These are phyloP conservation scores for Sonneratia alba DNA, from an alignment of 345 rosid genomes.

Conservation along the genomic window DNA sequence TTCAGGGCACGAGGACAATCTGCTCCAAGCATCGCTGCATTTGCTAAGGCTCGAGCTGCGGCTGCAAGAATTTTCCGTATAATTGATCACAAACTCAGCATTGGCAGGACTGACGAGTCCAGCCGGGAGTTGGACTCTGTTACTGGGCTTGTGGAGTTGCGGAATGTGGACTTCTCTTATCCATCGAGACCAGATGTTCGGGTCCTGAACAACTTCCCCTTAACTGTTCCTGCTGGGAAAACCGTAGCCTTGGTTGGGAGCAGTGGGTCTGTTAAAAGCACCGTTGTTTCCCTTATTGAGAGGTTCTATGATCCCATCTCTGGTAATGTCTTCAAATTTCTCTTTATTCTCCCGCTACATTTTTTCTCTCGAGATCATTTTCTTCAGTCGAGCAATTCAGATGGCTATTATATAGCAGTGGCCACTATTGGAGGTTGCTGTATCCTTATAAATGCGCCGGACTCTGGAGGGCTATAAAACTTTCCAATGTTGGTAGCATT, in stretches of 20 bases:
- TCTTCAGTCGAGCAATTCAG: too few relatives aligned
- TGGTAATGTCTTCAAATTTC: too few relatives aligned
- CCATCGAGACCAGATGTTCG: constrained; percentile 63
- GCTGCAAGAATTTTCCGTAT: constrained; percentile 81
- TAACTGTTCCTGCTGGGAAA: constrained; percentile 54
- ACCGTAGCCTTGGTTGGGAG: constrained; percentile 79
- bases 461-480: too few relatives aligned
- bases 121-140: constrained; percentile 18
- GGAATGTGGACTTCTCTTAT: constrained; percentile 51
- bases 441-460: too few relatives aligned
- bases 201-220: constrained; percentile 43
- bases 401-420: too few relatives aligned
- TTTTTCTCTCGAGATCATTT: too few relatives aligned
- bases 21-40: constrained; percentile 83
- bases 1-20: constrained; percentile 82
- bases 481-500: too few relatives aligned
- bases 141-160: constrained; percentile 54
- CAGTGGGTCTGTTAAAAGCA: constrained; percentile 87
- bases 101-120: constrained; percentile 44
- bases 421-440: too few relatives aligned
- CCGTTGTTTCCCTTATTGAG: constrained; percentile 64
- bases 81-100: constrained; percentile 69
- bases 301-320: constrained; percentile 62
- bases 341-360: too few relatives aligned
- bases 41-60: constrained; percentile 85